Evolutionary conservation across 208 protist species (phyloP).

Genomic region (Wallacemonas collosoma): DNA sequence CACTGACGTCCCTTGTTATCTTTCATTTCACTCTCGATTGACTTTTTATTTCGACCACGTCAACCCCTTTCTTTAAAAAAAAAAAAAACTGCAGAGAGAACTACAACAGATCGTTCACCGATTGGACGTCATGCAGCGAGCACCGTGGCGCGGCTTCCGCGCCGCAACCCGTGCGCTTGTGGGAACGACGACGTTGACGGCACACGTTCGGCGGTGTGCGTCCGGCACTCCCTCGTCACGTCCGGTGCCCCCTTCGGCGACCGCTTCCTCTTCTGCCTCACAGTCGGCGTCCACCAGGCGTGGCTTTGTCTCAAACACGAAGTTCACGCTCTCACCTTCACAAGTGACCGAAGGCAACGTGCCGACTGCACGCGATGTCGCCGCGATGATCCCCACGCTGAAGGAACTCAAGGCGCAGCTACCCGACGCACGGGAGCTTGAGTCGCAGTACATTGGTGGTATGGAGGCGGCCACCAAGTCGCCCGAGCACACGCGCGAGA

Average conservation of each 20-base stretch:
- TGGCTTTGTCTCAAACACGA: slow-evolving; percentile 36
- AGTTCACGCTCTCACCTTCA: slow-evolving; percentile 43
- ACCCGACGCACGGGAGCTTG: slow-evolving; percentile 56
- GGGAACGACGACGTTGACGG: too few species aligned
- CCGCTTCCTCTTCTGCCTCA: neutral
- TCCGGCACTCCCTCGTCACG: slow-evolving; percentile 11
- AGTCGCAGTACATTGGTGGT: slow-evolving; percentile 42
- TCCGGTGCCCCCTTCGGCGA: too few species aligned
- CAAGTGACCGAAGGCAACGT: slow-evolving; percentile 74
- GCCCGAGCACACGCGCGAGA: neutral
- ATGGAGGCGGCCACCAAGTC: neutral
- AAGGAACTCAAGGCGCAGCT: slow-evolving; percentile 56
- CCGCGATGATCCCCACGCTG: slow-evolving; percentile 50
- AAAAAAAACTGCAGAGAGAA: too few species aligned
- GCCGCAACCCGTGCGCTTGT: too few species aligned
- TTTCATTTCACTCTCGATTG: too few species aligned
- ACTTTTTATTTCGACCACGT: too few species aligned
- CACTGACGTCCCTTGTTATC: too few species aligned
- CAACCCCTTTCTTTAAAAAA: too few species aligned
- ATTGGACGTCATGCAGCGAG: too few species aligned
- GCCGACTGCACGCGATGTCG: slow-evolving; percentile 58
- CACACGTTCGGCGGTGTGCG: neutral
- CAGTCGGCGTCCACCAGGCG: neutral
- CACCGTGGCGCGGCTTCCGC: too few species aligned
- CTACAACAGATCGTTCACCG: too few species aligned